phyloP scores from a whole-genome alignment of 2,329 filamentous ascomycete genomes.

The Nakataea oryzae region DNA sequence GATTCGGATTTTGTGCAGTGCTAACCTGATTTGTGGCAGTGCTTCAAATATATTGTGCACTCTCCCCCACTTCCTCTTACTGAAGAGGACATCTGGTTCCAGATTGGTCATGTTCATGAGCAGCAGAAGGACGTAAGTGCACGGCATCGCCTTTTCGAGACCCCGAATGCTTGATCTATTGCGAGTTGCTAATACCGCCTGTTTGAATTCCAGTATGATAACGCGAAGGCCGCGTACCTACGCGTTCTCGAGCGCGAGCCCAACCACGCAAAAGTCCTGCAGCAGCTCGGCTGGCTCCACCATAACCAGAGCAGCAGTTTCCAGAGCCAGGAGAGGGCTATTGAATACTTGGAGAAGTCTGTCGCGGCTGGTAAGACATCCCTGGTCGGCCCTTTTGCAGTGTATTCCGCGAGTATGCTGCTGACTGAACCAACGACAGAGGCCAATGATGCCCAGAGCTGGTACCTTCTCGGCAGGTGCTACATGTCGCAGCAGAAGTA shows the following conservation, averaged over 20 bases:
- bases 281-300: conserved; percentile 95
- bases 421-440: conserved; percentile 42
- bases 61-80: conserved; percentile 87
- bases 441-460: conserved; percentile 91
- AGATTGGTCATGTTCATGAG: conserved; percentile 97
- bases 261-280: conserved; percentile 93
- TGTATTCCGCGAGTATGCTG: not conserved
- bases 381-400: not conserved
- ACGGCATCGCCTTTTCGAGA: not conserved
- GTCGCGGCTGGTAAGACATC: conserved; percentile 68
- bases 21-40: conserved; percentile 40
- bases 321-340: conserved; percentile 86
- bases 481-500: conserved; percentile 99
- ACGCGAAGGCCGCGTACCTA: conserved; percentile 83
- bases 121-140: conserved; percentile 90
- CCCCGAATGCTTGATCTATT: conserved; percentile 4
- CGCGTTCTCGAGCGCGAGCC: conserved; percentile 90
- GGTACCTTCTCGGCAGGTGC: conserved; percentile 94
- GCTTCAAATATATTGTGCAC: conserved; percentile 95
- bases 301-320: conserved; percentile 92
- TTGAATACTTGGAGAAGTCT: conserved; percentile 95
- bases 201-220: conserved; percentile 59
- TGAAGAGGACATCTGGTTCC: conserved; percentile 99
- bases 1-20: conserved; percentile 4
- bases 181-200: conserved; percentile 17